These are phyloP conservation scores for Taphrina pruni DNA, from an alignment of 1,139 yeast genomes.

Conservation along the genomic window DNA sequence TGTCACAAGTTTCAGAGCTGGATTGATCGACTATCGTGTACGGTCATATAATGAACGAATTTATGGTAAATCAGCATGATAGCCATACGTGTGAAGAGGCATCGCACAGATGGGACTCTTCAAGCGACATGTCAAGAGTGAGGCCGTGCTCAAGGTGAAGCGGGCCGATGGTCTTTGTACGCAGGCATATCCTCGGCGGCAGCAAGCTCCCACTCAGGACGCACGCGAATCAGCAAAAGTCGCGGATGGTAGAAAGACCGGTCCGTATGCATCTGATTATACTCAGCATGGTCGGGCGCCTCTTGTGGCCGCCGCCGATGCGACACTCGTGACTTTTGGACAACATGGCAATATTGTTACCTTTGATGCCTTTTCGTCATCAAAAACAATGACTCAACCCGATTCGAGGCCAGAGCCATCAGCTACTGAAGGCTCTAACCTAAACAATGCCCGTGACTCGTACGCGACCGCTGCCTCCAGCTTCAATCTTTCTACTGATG, in stretches of 20 bases:
- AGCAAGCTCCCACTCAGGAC: not conserved
- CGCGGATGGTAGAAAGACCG: not conserved
- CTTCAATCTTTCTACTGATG: conserved; percentile 8
- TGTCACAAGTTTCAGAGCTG: conserved; percentile 5
- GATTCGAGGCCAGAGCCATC: not conserved
- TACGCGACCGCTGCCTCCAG: not conserved
- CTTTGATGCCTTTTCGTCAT: not conserved
- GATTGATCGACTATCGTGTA: not conserved
- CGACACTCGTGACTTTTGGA: not conserved
- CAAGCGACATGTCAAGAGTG: not conserved
- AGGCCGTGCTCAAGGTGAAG: not conserved
- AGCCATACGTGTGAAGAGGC: too few relatives aligned
- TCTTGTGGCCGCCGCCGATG: not conserved
- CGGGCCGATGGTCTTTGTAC: not conserved
- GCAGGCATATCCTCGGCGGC: conserved; percentile 4
- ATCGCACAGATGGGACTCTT: not conserved
- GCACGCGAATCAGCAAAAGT: not conserved
- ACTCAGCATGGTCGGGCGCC: not conserved
- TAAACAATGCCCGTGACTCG: not conserved
- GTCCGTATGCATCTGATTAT: not conserved
- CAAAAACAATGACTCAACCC: not conserved
- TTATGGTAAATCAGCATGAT: too few relatives aligned
- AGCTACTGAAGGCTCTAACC: not conserved
- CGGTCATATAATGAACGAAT: too few relatives aligned
- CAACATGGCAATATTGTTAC: conserved; percentile 9